Percentiles rank a stretch among this genome's conserved stretches.
Evolutionary conservation across 192 early-diverging fungal species (phyloP).

Genomic region (Dissophora ornata): DNA sequence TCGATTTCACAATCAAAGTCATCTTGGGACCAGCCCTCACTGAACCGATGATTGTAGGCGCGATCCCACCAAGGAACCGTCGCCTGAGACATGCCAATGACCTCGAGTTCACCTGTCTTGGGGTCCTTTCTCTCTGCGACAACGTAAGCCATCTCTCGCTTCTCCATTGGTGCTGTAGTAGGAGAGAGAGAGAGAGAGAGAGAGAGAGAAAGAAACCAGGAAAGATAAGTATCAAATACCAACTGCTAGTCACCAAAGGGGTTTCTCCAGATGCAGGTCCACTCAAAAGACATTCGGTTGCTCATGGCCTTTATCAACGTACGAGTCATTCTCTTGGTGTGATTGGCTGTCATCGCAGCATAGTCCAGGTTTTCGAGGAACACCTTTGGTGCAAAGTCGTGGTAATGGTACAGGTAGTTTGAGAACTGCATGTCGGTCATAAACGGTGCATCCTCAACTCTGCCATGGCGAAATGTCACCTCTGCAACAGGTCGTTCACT

Average conservation of each 20-base stretch:
- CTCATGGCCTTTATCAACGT: no score
- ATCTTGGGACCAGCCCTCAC: conserved; percentile 24
- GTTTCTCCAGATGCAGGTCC: no score
- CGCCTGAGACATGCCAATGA: conserved; percentile 46
- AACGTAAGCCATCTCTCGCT: conserved; percentile 36
- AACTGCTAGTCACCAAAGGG: no score
- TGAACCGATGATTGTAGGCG: conserved; percentile 41
- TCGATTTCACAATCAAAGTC: conserved; percentile 51
- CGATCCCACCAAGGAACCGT: conserved; percentile 42
- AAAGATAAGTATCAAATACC: no score
- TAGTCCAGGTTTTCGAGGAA: conserved; percentile 28
- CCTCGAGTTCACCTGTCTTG: conserved; percentile 8
- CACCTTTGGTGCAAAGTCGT: background rate
- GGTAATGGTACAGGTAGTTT: conserved; percentile 39
- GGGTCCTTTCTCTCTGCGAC: conserved; percentile 26
- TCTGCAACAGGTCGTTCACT: conserved; percentile 2
- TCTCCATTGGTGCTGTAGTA: conserved; percentile 27
- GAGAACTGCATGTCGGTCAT: conserved; percentile 52
- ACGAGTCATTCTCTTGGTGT: conserved; percentile 34
- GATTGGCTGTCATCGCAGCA: conserved; percentile 15
- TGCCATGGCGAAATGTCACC: conserved; percentile 42
- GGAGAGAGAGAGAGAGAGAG: background rate
- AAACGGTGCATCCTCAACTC: conserved; percentile 20
- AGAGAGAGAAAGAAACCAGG: background rate
- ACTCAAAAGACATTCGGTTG: no score